Evolutionary conservation across 108 stramenopile species (phyloP), one percentile per base, ranked within the genome.

Genomic region (Pseudonitzschia multistriata): DNA sequence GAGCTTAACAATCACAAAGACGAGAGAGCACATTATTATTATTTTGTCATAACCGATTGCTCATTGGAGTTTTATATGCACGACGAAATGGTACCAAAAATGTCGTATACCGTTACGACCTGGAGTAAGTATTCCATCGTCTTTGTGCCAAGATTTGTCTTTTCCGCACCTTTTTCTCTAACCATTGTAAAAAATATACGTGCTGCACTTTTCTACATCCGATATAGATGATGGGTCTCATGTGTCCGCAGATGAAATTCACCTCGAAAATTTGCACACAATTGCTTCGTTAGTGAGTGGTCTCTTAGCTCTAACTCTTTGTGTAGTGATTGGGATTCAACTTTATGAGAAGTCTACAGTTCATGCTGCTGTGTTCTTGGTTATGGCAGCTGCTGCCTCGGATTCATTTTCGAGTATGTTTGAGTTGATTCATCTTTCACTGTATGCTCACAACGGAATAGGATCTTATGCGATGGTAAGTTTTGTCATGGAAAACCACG

Each of bases 11-110:
- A 71, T 61, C 74, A 37, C 28, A 76, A 73, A 28, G 68, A 55
- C 40, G 45, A 47, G 35, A 81, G 82, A 15, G 40, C 83, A 3
- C 81, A 81, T 48, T 88, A 89, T 68, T 93, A 61, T 62, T 93
- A 93, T 70, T 79, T 90, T 57, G 78, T 80, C 35, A 73, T 93
- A 13, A 86, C 87, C 36, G 92, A 93, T 61, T 93, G 92, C 52
- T 81, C 76, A 5, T 71, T 93, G 70, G 92, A 93, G 57, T 63
- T 62, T 36, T 80, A 77, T 67, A 66, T 81, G 59, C 86, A 85
- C 36, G 88, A 90, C 66, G 73, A 62, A 33, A 39, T 62, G 35
- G 68, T 88, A 42, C 91, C 91, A 0, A 69, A 77, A 62, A 67
- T 89, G 66, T 48, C 73, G 27, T 92, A 84, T 45, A 74, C 73